Evolutionary conservation across 139 green algal species (phyloP), one percentile per base, ranked within the genome.

Genomic region (Medakamo hakoo): DNA sequence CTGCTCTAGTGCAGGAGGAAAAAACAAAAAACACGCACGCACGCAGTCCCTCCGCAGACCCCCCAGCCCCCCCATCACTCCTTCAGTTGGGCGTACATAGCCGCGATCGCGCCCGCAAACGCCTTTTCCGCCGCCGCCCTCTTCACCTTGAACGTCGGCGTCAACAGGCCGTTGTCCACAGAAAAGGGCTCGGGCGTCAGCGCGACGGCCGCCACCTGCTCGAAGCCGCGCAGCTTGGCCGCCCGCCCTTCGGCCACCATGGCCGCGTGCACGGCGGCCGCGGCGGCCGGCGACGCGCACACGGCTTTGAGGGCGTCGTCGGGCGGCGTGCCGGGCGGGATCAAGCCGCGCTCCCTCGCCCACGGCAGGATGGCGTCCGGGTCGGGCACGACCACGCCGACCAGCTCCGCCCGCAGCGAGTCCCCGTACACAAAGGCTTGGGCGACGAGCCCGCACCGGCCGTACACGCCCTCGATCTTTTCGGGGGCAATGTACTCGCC

Each of bases 401-500:
- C 89, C 59, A 96, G 78, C 71, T 88, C 73, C 9, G 68, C 49
- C 59, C 74, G 63, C 29, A 95, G 73, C 30, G 73, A 87, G 78
- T 96, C 83, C 26, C 89, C 89, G 66, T 94, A 92, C 56, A 96
- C 88, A 76, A 93, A 96, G 0, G 69, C 69, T 74, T 95, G 86
- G 30, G 76, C 58, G 18, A 95, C 76, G 58, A 94, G 67, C 0
- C 82, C 76, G 26, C 63, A 88, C 60, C 88, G 71, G 2, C 61
- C 64, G 74, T 94, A 95, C 19, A 94, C 81, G 63, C 88, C 89
- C 70, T 99, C 93, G 28, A 99, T 92, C 80, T 97, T 97, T 74
- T 99, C 93, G 1, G 91, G 89, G 3, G 93, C 92, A 21, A 99
- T 84, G 78, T 99, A 99, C 80, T 98, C 91, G 24, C 66, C 75